A percentile compares a stretch with the other conserved stretches of the same genome.
phyloP scores from a whole-genome alignment of 495 filamentous ascomycete species.

The Wilcoxina mikolae region DNA sequence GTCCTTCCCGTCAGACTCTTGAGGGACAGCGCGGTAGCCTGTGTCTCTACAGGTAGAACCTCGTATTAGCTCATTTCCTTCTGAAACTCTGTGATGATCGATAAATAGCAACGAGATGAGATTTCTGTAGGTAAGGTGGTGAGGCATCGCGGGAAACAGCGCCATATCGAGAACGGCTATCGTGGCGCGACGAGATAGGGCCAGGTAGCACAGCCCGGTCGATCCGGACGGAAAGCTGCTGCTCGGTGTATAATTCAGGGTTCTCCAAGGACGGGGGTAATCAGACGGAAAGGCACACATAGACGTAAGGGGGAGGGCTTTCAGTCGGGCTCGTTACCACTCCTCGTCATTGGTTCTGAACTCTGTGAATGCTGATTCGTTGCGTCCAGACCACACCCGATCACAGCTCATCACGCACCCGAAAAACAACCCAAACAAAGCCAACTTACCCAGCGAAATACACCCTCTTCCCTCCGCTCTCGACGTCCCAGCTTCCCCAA shows the following conservation, averaged over 20 bases:
- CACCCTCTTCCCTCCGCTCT: constrained; percentile 57
- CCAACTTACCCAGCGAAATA: constrained; percentile 27
- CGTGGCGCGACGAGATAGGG: constrained; percentile 5
- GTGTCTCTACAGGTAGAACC: constrained; percentile 35
- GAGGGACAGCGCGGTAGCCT: constrained; percentile 73
- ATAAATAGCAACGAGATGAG: background rate
- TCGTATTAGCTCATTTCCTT: constrained; percentile 6
- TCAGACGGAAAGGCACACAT: background rate
- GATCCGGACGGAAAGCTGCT: constrained; percentile 3
- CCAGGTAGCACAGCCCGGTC: constrained; percentile 2
- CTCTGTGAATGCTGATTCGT: background rate
- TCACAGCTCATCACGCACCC: background rate
- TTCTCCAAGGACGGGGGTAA: background rate
- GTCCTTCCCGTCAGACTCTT: constrained; percentile 44
- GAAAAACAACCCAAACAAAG: constrained; percentile 1
- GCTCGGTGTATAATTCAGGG: background rate
- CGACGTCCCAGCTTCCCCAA: constrained; percentile 76
- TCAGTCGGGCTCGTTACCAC: background rate
- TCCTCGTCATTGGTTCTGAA: background rate
- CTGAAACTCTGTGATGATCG: constrained; percentile 9
- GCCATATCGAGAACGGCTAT: background rate
- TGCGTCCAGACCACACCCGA: too few species aligned
- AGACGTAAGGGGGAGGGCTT: background rate
- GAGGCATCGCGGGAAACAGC: background rate
- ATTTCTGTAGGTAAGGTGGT: background rate